These are phyloP conservation scores for Trichoderma endophyticum DNA, from an alignment of 2,329 filamentous ascomycete species.

Conservation along the genomic window DNA sequence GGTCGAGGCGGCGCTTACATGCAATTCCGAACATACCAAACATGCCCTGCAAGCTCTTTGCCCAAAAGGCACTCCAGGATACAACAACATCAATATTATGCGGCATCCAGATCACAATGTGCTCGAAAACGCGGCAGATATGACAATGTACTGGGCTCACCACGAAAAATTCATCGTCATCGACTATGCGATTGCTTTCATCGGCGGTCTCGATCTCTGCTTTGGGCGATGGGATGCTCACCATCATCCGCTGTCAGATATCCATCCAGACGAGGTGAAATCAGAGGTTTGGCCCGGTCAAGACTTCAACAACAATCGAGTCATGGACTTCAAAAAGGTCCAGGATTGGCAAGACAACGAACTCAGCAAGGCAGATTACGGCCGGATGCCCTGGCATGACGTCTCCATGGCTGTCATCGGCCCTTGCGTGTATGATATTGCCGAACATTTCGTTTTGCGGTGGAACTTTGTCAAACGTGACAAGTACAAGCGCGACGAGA, in stretches of 20 bases:
- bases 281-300: constrained; percentile 92
- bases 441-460: constrained; percentile 87
- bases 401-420: constrained; percentile 90
- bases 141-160: constrained; percentile 98
- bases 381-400: constrained; percentile 98
- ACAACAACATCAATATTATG: constrained; percentile 86
- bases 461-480: constrained; percentile 98
- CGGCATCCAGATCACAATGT: constrained; percentile 94
- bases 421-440: constrained; percentile 87
- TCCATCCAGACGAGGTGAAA: constrained; percentile 77
- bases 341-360: constrained; percentile 92
- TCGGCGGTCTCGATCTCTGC: constrained; percentile 90
- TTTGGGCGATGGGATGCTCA: constrained; percentile 92
- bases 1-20: constrained; percentile 75
- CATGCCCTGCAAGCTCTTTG: constrained; percentile 76
- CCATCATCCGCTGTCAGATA: constrained; percentile 81
- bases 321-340: constrained; percentile 93
- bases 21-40: constrained; percentile 91
- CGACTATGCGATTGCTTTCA: constrained; percentile 86
- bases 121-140: constrained; percentile 87
- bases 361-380: constrained; percentile 83
- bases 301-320: constrained; percentile 96
- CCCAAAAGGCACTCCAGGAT: constrained; percentile 73
- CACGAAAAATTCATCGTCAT: constrained; percentile 98
- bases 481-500: constrained; percentile 88